Base-by-base conservation (phyloP, 345 rosid species). In the Syzygium aqueum region DNA sequence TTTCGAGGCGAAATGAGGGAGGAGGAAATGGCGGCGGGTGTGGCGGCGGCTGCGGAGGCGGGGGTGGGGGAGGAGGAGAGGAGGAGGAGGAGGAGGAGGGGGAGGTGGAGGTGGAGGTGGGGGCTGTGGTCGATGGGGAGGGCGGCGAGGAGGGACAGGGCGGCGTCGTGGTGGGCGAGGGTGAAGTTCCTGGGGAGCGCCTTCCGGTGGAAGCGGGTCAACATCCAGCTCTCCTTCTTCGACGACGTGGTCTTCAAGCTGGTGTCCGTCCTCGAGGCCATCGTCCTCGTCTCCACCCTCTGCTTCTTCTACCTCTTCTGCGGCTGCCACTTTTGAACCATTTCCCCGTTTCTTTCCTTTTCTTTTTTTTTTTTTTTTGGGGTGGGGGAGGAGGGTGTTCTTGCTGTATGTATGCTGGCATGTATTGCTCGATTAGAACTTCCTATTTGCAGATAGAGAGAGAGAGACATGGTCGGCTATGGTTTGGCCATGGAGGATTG, bases 291-390 rank as follows among this genome's bases (percentile, higher is more conserved):
- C 85, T 85, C 92, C 67, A 84, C 89, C 53, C 89, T 92, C 59
- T 90, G 94, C 54, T 91, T 90, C 92, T 92, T 92, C 87, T 88
- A 87, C 52, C 88, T 92, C 87, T 92, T 89, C 88, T 91, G 92
- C 87, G 91, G 94, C 89, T 92, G 92, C 91, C 88, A 87, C 56
- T 59, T 92, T 3, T 91, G 91, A 43, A 43, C 46, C 46, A 33
- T 33, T 43, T 43, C 46, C 46, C 5, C 46, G 28, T 14, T 54
- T 54, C 10, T 87, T 56, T 51, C 22, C 51, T 10, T 15, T 14
- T 5, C 3, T 56, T 56, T 56, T 23, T 56, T 43, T 43, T 43
- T 43, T 43, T 43, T 43, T 37, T 37, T 37, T 3, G 3, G 46
- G 46, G 22, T 8, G 5, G 27, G 11, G 0, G 17, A 14, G 53